Evolutionary conservation across 352 stramenopile species (phyloP), one percentile per base, ranked within the genome.

Genomic region (Elongisporangium anandrum): DNA sequence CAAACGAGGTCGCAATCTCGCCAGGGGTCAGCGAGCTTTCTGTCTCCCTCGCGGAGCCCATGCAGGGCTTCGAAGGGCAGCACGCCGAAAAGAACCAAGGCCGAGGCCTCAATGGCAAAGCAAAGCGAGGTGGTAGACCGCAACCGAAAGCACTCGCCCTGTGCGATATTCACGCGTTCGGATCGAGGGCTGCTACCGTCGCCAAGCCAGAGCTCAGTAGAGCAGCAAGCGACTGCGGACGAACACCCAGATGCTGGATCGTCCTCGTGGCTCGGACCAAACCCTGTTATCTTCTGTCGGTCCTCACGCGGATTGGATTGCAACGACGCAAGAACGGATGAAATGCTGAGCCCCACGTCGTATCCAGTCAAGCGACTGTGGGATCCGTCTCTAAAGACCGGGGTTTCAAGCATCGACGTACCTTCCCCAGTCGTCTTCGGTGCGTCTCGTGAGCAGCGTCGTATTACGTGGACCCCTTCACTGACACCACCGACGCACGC

Each of bases 321-420:
- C 23, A 56, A 54, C 16, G 17, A 48, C 2, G 34, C 55, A 15
- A 17, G 20, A 12, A 52, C 17, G 1, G 55, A 66, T n/a, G 23
- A 21, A 16, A 49, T 39, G 23, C 63, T 79, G 4, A 63, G 68
- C 0, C 68, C 71, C 1, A 66, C 56, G 0, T 34, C 68, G 54
- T 88, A 88, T 60, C 62, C 78, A n/a, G 50, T 85, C 53, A 71
- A 68, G 22, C 69, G 77, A 12, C 65, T 87, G 17, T 85, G 75
- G 67, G 79, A 87, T 54, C 59, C 60, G 0, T 41, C 29, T 8
- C 29, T n/a, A 1, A 26, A 16, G 16, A 55, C 54, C 34, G 45
- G 54, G 2, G 29, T 55, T 51, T 56, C 55, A 2, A 70, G 51
- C 1, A 20, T 58, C 1, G 68, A 68, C 16, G 56, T 64, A 15